Evolutionary conservation across 352 stramenopile species (phyloP).

Genomic region (Phytophthora pini): DNA sequence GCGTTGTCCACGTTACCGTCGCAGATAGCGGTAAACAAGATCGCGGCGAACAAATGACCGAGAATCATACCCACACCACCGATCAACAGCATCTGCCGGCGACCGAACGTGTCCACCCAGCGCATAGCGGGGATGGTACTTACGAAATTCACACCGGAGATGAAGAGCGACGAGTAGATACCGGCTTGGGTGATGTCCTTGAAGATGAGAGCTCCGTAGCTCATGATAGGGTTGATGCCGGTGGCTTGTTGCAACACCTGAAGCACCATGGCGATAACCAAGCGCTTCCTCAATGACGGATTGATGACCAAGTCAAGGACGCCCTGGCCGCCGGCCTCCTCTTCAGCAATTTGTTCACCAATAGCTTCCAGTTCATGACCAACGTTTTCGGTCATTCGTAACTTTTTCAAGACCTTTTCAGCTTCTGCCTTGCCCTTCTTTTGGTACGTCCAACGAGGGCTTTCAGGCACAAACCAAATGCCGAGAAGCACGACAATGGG

Average conservation of each 20-base stretch:
- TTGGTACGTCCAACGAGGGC: slow-evolving; percentile 49
- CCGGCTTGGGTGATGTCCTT: slow-evolving; percentile 41
- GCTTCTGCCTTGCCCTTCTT: slow-evolving; percentile 41
- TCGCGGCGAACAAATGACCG: slow-evolving; percentile 40
- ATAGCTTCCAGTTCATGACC: slow-evolving; percentile 43
- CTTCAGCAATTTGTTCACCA: slow-evolving; percentile 42
- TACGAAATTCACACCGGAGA: slow-evolving; percentile 40
- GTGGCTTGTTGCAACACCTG: slow-evolving; percentile 46
- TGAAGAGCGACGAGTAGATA: slow-evolving; percentile 38
- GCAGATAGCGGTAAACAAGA: slow-evolving; percentile 39
- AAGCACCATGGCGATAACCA: slow-evolving; percentile 38
- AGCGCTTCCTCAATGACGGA: slow-evolving; percentile 29
- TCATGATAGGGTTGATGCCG: slow-evolving; percentile 46
- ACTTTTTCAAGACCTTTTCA: slow-evolving; percentile 34
- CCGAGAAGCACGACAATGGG: slow-evolving; percentile 43
- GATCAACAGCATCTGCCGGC: slow-evolving; percentile 40
- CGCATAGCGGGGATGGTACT: slow-evolving; percentile 46
- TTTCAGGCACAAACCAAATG: slow-evolving; percentile 50
- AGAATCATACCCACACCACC: slow-evolving; percentile 45
- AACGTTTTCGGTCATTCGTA: slow-evolving; percentile 44
- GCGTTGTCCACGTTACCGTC: slow-evolving; percentile 34
- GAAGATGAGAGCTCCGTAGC: slow-evolving; percentile 51
- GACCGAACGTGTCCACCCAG: slow-evolving; percentile 44
- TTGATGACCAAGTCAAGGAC: slow-evolving; percentile 35
- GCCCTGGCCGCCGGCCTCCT: slow-evolving; percentile 24